These are phyloP conservation scores for Mycena sanguinolenta DNA, from an alignment of 768 basidiomycete species.

Conservation along the genomic window DNA sequence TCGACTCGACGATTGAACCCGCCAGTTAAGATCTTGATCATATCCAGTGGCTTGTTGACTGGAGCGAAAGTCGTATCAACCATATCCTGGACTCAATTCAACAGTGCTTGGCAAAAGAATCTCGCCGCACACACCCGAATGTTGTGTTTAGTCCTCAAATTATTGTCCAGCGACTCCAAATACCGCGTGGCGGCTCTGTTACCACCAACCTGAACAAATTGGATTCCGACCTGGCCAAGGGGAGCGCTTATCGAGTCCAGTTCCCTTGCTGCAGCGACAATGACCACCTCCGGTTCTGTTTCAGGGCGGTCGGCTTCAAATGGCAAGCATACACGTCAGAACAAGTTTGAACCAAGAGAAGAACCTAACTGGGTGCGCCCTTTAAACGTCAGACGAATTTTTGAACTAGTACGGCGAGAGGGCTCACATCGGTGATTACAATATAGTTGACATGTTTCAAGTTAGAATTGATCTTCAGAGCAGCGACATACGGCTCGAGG, in stretches of 20 bases:
- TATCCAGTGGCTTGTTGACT: slow-evolving; percentile 56
- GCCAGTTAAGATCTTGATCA: slow-evolving; percentile 74
- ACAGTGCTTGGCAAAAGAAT: background rate
- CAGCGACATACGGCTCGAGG: slow-evolving; percentile 30
- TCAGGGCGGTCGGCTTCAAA: slow-evolving; percentile 42
- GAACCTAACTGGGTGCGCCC: slow-evolving; percentile 61
- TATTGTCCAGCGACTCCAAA: slow-evolving; percentile 66
- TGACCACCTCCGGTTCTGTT: slow-evolving; percentile 57
- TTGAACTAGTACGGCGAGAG: background rate
- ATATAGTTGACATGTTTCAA: slow-evolving; percentile 67
- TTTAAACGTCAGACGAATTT: background rate
- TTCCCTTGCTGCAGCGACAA: slow-evolving; percentile 55
- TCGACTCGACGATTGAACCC: slow-evolving; percentile 64
- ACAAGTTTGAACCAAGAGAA: background rate
- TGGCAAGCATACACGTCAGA: too few species aligned
- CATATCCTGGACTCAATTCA: slow-evolving; percentile 62
- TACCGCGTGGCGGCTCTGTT: slow-evolving; percentile 55
- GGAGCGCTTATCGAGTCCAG: slow-evolving; percentile 62
- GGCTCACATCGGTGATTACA: slow-evolving; percentile 60
- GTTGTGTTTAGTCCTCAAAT: slow-evolving; percentile 53
- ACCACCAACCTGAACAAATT: slow-evolving; percentile 74
- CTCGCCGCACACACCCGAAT: slow-evolving; percentile 53
- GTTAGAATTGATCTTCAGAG: slow-evolving; percentile 22
- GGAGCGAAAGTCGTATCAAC: slow-evolving; percentile 72
- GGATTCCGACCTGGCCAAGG: slow-evolving; percentile 68